phyloP scores from a whole-genome alignment of 2,329 filamentous ascomycete species.

The Xylariomycetidae sp. region DNA sequence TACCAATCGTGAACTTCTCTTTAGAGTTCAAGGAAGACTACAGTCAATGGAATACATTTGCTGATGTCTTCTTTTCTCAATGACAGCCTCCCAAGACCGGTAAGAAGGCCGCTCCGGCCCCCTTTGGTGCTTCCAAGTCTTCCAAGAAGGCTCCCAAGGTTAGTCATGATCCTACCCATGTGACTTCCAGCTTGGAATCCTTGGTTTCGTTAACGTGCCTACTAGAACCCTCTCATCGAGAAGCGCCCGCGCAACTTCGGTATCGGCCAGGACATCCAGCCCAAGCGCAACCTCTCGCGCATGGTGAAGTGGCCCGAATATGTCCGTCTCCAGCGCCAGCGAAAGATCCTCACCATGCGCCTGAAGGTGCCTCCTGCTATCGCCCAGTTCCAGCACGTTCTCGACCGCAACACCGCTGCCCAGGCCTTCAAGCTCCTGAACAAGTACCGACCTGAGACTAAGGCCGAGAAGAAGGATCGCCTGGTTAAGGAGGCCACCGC shows the following conservation, averaged over 20 bases:
- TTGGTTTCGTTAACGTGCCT: conserved; percentile 15
- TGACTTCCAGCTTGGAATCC: not conserved
- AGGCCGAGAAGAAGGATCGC: conserved; percentile 99
- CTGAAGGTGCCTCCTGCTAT: conserved; percentile 98
- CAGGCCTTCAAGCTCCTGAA: conserved; percentile 99
- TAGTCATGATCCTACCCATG: conserved; percentile 36
- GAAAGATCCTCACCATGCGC: conserved; percentile 95
- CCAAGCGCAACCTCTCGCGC: conserved; percentile 87
- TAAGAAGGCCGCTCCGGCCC: conserved; percentile 97
- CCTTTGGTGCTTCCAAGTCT: conserved; percentile 93
- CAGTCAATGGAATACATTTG: conserved; percentile 71
- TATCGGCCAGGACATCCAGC: conserved; percentile 98
- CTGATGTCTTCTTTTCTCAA: conserved; percentile 99
- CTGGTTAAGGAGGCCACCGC: conserved; percentile 97
- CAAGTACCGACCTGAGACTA: conserved; percentile 99
- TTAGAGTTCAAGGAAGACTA: conserved; percentile 89
- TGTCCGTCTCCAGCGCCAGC: conserved; percentile 91
- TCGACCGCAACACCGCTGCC: conserved; percentile 93
- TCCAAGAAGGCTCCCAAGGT: conserved; percentile 97
- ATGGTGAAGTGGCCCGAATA: conserved; percentile 99
- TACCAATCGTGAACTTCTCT: conserved; percentile 59
- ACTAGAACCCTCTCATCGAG: conserved; percentile 97
- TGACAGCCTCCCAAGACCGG: conserved; percentile 98
- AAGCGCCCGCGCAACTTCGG: conserved; percentile 96
- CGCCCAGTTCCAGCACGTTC: conserved; percentile 94